phyloP scores from a whole-genome alignment of 2,329 filamentous ascomycete genomes.

The Colletotrichum shisoi region DNA sequence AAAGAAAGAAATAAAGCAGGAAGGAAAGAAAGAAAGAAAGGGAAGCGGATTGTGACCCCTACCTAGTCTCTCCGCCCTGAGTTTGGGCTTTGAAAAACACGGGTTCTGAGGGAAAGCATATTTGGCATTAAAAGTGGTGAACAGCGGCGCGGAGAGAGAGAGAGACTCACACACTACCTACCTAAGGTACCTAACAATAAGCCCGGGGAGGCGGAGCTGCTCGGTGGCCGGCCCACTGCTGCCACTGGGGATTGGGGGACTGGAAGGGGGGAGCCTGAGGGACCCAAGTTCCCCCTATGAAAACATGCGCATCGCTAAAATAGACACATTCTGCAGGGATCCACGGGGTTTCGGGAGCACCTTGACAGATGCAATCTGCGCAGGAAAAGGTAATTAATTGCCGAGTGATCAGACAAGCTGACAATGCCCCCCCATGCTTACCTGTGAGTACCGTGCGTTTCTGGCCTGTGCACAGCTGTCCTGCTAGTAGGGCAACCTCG shows the following conservation, averaged over 20 bases:
- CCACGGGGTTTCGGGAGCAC: neutral
- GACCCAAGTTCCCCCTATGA: constrained; percentile 28
- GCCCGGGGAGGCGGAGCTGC: constrained; percentile 12
- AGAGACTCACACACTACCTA: neutral
- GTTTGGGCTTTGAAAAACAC: constrained; percentile 17
- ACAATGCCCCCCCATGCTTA: no score
- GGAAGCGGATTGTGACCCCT: constrained; percentile 14
- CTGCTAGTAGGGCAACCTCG: no score
- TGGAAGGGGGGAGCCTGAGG: no score
- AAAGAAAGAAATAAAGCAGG: neutral
- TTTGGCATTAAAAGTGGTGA: constrained; percentile 1
- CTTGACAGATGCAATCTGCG: constrained; percentile 30
- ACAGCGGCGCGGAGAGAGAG: neutral
- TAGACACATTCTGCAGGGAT: constrained; percentile 10
- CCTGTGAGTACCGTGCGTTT: no score
- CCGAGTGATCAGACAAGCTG: no score
- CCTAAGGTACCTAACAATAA: no score
- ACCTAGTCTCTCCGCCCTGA: constrained; percentile 34
- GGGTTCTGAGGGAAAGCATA: constrained; percentile 16
- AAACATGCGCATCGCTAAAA: constrained; percentile 32
- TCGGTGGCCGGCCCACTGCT: neutral
- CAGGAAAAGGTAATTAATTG: constrained; percentile 27
- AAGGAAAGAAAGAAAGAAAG: neutral
- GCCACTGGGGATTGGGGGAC: no score
- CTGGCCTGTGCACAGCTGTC: no score